These are phyloP conservation scores for Fusarium lateritium DNA, from an alignment of 2,329 filamentous ascomycete species.

Conservation along the genomic window DNA sequence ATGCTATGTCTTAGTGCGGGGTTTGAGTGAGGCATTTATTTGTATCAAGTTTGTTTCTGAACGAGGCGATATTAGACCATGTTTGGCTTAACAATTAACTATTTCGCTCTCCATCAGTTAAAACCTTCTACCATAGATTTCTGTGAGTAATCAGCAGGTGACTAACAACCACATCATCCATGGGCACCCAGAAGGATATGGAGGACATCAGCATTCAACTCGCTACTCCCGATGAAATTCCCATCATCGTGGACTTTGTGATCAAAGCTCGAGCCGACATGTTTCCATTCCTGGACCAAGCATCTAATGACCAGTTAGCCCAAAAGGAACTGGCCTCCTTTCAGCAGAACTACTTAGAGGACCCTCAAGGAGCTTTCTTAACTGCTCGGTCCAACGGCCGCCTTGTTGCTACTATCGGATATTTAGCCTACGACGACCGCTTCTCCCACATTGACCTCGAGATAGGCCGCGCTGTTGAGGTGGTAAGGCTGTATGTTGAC, in stretches of 20 bases:
- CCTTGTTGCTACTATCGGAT: conserved; percentile 48
- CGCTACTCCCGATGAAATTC: conserved; percentile 40
- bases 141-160: background rate
- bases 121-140: background rate
- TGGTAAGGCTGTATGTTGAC: conserved; percentile 49
- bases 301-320: conserved; percentile 33
- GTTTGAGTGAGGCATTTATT: background rate
- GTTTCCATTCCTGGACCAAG: conserved; percentile 47
- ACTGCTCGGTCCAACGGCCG: conserved; percentile 26
- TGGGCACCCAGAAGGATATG: conserved; percentile 3
- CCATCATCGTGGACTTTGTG: conserved; percentile 44
- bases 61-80: background rate
- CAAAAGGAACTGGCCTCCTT: conserved; percentile 43
- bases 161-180: background rate
- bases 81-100: background rate
- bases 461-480: conserved; percentile 41
- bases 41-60: background rate
- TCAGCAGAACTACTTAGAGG: conserved; percentile 42
- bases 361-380: conserved; percentile 42
- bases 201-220: conserved; percentile 20
- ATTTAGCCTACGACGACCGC: conserved; percentile 46
- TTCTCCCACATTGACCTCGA: conserved; percentile 45
- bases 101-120: background rate
- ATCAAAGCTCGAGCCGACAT: conserved; percentile 47
- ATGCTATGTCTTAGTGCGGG: background rate